A percentile compares a stretch with the other conserved stretches of the same genome.
These are phyloP conservation scores for Cystobasidium ongulense DNA, from an alignment of 768 basidiomycete genomes.

Conservation along the genomic window DNA sequence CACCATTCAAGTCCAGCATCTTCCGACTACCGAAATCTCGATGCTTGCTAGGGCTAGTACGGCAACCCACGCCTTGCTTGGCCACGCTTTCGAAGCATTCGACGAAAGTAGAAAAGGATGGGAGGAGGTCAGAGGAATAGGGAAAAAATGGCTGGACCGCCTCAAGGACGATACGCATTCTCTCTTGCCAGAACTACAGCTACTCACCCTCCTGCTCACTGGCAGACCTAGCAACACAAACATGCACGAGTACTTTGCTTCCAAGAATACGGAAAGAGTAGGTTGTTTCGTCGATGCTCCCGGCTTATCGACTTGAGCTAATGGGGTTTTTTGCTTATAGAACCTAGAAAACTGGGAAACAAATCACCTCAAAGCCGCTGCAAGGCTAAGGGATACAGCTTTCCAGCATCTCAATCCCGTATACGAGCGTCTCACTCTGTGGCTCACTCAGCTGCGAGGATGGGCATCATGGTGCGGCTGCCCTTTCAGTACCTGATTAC, in stretches of 20 bases:
- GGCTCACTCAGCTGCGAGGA: constrained; percentile 35
- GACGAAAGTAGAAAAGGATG: constrained; percentile 34
- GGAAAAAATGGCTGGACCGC: constrained; percentile 36
- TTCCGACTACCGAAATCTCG: constrained; percentile 22
- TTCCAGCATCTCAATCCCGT: constrained; percentile 36
- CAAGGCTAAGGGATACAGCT: constrained; percentile 30
- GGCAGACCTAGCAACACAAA: constrained; percentile 31
- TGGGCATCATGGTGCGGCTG: constrained; percentile 37
- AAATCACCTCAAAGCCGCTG: constrained; percentile 33
- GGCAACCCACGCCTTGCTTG: not conserved
- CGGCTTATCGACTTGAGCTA: not conserved
- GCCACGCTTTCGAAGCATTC: constrained; percentile 34
- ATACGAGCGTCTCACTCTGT: constrained; percentile 38
- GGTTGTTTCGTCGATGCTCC: not conserved
- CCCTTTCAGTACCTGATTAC: no score
- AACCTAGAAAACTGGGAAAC: constrained; percentile 40
- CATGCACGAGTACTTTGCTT: constrained; percentile 39
- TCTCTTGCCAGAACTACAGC: constrained; percentile 25
- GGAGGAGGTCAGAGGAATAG: constrained; percentile 36
- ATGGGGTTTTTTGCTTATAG: not conserved
- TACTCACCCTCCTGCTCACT: constrained; percentile 36
- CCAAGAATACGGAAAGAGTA: constrained; percentile 39
- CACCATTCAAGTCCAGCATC: not conserved
- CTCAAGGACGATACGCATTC: constrained; percentile 28
- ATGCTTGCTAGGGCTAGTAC: constrained; percentile 29